Conservation (phyloP, 768 basidiomycete genomes). For the Chlorophyllum brunneum region DNA sequence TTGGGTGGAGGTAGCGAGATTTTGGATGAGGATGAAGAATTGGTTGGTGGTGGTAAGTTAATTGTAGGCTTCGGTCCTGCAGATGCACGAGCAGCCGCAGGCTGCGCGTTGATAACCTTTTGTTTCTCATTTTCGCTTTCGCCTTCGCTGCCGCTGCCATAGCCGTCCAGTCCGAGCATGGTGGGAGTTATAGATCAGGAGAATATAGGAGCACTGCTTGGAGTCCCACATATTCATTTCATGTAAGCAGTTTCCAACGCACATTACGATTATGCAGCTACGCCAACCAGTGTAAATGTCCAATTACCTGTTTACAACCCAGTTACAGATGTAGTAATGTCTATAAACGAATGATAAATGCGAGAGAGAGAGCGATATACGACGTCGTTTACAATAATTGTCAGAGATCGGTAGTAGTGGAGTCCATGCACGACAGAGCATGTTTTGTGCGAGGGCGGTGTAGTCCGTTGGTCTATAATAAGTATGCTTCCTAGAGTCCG, state of each 20-base stretch:
- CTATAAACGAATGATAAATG: conserved; percentile 24
- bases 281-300: not conserved
- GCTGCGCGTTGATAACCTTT: conserved; percentile 10
- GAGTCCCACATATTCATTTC: not conserved
- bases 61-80: conserved; percentile 11
- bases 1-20: conserved; percentile 23
- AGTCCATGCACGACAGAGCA: conserved; percentile 9
- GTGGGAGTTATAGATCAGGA: not conserved
- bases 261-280: not conserved
- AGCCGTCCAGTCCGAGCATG: conserved; percentile 77
- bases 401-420: conserved; percentile 18
- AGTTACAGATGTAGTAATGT: conserved; percentile 15
- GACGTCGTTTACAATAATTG: conserved; percentile 18
- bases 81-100: not conserved
- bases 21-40: not conserved
- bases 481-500: conserved; percentile 4
- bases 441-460: conserved; percentile 14
- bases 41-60: conserved; percentile 20
- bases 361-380: conserved; percentile 18
- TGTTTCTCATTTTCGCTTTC: conserved; percentile 35
- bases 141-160: conserved; percentile 69
- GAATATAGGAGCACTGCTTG: conserved; percentile 1
- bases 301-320: conserved; percentile 9
- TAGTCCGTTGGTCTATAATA: conserved; percentile 1
- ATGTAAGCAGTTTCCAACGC: not conserved